phyloP scores from a whole-genome alignment of 352 stramenopile genomes.

The Thraustochytrium sp. region DNA sequence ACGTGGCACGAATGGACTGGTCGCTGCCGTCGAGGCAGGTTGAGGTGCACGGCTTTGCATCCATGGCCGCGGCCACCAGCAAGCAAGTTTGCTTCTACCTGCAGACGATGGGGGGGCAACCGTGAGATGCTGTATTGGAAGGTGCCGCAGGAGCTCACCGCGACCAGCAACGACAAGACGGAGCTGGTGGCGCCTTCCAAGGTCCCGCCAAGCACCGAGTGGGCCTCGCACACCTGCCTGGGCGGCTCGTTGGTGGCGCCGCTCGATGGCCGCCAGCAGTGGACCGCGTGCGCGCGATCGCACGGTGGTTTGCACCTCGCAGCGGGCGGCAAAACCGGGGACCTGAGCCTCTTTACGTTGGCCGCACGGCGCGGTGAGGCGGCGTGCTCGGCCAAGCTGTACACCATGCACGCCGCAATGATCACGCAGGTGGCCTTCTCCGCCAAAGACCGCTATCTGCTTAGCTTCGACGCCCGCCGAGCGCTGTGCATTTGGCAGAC shows the following conservation, averaged over 20 bases:
- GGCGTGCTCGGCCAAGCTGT: neutral
- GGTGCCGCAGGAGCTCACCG: slow-evolving; percentile 43
- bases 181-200: slow-evolving; percentile 66
- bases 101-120: slow-evolving; percentile 58
- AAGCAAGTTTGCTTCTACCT: slow-evolving; percentile 45
- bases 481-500: neutral
- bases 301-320: neutral
- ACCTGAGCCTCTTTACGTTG: neutral
- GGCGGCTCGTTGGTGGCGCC: slow-evolving; percentile 75
- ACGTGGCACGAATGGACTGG: slow-evolving; percentile 50
- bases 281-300: neutral
- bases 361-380: neutral
- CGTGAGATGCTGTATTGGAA: slow-evolving; percentile 78
- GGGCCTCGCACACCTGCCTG: slow-evolving; percentile 71
- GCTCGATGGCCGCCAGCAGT: neutral
- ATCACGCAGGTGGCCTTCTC: neutral
- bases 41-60: too few relatives aligned
- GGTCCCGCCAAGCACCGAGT: slow-evolving; percentile 69
- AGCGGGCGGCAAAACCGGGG: neutral
- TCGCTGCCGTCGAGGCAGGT: neutral
- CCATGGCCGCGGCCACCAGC: too few relatives aligned
- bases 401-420: neutral
- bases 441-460: neutral
- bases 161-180: too few relatives aligned
- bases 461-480: neutral